Evolutionary conservation across 768 basidiomycete species (phyloP).

Genomic region (Pleurotus eryngii): DNA sequence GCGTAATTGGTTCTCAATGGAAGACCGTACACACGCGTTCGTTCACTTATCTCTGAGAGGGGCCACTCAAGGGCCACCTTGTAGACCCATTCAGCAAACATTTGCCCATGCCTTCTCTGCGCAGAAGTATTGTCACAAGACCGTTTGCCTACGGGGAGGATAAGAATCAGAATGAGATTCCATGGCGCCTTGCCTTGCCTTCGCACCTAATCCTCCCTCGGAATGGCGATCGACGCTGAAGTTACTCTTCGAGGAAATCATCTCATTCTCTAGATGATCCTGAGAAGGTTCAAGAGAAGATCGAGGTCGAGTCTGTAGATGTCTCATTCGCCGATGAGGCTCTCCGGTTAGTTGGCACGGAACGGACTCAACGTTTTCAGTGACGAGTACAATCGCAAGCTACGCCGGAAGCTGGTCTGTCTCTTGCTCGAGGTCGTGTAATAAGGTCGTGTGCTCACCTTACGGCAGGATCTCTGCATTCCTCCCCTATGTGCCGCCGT

Average conservation of each 20-base stretch:
- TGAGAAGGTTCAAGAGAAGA: conserved; percentile 29
- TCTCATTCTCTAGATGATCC: conserved; percentile 6
- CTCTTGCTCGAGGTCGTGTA: neutral
- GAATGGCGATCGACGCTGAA: conserved; percentile 4
- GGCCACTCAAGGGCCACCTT: conserved; percentile 1
- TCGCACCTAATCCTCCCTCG: neutral
- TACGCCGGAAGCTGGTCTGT: conserved; percentile 57
- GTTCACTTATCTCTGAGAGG: conserved; percentile 2
- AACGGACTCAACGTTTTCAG: conserved; percentile 52
- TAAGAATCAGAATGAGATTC: neutral
- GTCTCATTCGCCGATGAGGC: conserved; percentile 55
- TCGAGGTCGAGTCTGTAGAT: conserved; percentile 23
- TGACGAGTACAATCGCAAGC: conserved; percentile 55
- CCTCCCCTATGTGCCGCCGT: conserved; percentile 59
- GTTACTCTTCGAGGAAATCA: conserved; percentile 3
- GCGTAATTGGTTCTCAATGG: neutral
- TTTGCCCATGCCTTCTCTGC: neutral
- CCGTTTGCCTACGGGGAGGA: neutral
- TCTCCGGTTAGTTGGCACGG: conserved; percentile 53
- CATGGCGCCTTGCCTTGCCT: neutral
- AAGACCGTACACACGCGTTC: neutral
- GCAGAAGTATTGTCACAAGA: neutral
- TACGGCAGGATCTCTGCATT: conserved; percentile 43
- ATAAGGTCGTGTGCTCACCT: neutral
- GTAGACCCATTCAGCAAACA: conserved; percentile 6